A percentile compares a stretch with the other conserved stretches of the same genome.
Conservation (phyloP, 140 eudicot genomes). For the Senecio squalidus region DNA sequence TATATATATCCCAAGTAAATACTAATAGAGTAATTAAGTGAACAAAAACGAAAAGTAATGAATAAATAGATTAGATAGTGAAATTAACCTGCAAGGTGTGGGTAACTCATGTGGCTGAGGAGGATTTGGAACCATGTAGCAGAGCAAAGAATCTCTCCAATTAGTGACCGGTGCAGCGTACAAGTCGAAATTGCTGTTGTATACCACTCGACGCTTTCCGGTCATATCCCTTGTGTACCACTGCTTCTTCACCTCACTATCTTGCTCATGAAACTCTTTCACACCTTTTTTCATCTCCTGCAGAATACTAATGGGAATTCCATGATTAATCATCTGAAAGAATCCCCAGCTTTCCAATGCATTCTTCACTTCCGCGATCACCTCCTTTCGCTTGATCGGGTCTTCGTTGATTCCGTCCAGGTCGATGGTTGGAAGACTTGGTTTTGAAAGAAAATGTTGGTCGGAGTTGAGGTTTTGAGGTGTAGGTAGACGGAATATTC, state of each 20-base stretch:
- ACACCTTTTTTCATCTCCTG: not conserved
- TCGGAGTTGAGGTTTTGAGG: not conserved
- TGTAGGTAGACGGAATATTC: slow-evolving; percentile 17
- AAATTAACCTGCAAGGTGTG: not conserved
- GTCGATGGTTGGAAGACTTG: slow-evolving; percentile 3
- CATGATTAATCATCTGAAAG: slow-evolving; percentile 6
- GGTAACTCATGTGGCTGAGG: slow-evolving; percentile 8
- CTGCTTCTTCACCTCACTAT: slow-evolving; percentile 2
- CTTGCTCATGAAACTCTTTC: not conserved
- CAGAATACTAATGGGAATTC: not conserved
- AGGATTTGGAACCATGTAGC: not conserved
- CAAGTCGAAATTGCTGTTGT: not conserved
- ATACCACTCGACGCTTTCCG: not conserved
- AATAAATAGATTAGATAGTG: not conserved
- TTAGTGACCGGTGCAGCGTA: not conserved
- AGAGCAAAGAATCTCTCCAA: not conserved
- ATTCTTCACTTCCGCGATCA: not conserved
- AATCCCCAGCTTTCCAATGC: slow-evolving; percentile 2
- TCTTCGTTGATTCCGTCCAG: not conserved
- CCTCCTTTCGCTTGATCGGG: not conserved
- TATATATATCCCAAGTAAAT: no score
- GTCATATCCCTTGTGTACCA: not conserved
- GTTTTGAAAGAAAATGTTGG: not conserved
- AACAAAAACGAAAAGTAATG: not conserved
- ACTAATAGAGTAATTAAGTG: no score